These are phyloP conservation scores for Hordeum pubiflorum DNA, from an alignment of 202 grass and related monocot genomes.

Conservation along the genomic window DNA sequence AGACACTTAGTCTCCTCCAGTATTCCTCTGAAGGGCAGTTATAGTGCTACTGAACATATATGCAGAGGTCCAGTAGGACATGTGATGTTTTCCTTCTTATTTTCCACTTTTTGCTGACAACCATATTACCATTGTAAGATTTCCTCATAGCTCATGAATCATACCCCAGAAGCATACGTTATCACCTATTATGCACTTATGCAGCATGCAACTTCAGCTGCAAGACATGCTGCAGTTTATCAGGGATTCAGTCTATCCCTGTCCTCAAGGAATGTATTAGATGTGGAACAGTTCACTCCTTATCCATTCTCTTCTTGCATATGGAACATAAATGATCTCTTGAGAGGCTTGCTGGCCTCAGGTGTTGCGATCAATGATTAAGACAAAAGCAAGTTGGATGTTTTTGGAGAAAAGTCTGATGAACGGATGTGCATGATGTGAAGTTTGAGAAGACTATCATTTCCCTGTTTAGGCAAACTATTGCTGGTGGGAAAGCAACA, in stretches of 20 bases:
- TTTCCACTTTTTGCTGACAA: conserved; percentile 20
- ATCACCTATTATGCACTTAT: background rate
- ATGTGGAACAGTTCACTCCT: conserved; percentile 6
- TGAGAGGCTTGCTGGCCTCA: background rate
- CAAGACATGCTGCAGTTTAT: background rate
- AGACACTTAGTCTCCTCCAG: background rate
- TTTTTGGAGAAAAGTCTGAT: background rate
- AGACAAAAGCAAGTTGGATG: background rate
- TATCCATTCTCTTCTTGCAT: background rate
- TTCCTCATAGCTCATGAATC: background rate
- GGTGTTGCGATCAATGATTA: background rate
- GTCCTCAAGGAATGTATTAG: background rate
- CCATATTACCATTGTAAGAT: background rate
- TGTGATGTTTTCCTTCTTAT: background rate
- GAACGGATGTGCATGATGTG: background rate
- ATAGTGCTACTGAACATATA: background rate
- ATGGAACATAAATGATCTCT: background rate
- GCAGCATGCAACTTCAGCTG: background rate
- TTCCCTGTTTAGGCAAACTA: background rate
- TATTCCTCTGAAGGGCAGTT: background rate
- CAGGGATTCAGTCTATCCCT: background rate
- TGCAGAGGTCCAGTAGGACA: background rate
- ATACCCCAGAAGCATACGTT: background rate
- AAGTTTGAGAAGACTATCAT: background rate
- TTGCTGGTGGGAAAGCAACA: background rate